phyloP scores from a whole-genome alignment of 306 rosid species.

The Casuarina equisetifolia region DNA sequence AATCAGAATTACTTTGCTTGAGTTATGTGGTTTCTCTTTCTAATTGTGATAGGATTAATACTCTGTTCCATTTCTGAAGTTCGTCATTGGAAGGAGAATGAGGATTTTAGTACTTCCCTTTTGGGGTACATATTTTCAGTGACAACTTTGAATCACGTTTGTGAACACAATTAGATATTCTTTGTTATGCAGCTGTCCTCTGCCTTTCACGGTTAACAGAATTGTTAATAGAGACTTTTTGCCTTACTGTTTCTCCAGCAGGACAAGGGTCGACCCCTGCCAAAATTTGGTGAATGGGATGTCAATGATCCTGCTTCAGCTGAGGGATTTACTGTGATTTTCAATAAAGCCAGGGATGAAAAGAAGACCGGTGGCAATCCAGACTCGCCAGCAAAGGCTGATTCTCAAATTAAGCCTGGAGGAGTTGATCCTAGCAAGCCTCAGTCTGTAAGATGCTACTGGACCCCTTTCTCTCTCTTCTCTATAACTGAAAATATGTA shows the following conservation, averaged over 20 bases:
- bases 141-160: conserved; percentile 13
- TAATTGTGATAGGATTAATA: conserved; percentile 1
- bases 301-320: conserved; percentile 99
- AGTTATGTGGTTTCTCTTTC: conserved; percentile 11
- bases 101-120: conserved; percentile 5
- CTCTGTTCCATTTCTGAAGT: conserved; percentile 18
- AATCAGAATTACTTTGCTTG: neutral
- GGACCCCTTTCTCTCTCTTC: conserved; percentile 3
- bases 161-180: neutral
- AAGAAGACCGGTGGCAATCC: conserved; percentile 95
- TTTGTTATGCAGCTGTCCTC: neutral
- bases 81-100: conserved; percentile 1
- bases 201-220: neutral
- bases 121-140: conserved; percentile 12
- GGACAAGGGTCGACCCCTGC: conserved; percentile 96
- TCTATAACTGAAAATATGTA: neutral
- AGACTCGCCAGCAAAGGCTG: conserved; percentile 84
- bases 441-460: conserved; percentile 64
- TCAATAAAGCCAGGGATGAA: conserved; percentile 96
- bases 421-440: conserved; percentile 67
- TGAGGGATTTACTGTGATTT: conserved; percentile 97
- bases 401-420: conserved; percentile 57
- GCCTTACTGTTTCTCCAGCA: conserved; percentile 33
- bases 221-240: neutral
- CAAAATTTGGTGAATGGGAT: conserved; percentile 99